A percentile compares a stretch with the other conserved stretches of the same genome.
Evolutionary conservation across 2,329 filamentous ascomycete species (phyloP).

Genomic region (Pseudogymnoascus sp.): DNA sequence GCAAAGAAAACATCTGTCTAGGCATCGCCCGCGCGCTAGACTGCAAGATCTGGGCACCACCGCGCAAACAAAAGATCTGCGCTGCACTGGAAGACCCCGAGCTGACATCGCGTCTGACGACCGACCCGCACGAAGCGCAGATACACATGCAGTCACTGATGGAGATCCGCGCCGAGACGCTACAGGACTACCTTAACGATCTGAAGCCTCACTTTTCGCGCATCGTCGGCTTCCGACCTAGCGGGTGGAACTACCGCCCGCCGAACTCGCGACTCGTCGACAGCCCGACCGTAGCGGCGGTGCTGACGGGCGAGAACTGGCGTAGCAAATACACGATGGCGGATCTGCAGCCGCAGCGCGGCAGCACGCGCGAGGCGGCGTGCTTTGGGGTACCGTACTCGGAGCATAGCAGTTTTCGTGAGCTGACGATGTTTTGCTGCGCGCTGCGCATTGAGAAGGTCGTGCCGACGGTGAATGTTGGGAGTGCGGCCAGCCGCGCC

Average conservation of each 20-base stretch:
- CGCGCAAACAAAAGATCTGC: conserved; percentile 77
- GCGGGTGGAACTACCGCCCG: conserved; percentile 87
- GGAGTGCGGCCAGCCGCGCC: conserved; percentile 47
- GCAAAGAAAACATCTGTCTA: conserved; percentile 91
- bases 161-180: conserved; percentile 84
- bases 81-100: conserved; percentile 79
- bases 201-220: conserved; percentile 77
- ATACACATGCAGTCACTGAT: conserved; percentile 97
- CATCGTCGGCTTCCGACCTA: conserved; percentile 84
- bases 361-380: conserved; percentile 71
- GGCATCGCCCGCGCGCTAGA: conserved; percentile 80
- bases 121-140: conserved; percentile 74
- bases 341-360: conserved; percentile 74
- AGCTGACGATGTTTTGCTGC: conserved; percentile 90
- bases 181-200: conserved; percentile 77
- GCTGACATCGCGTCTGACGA: conserved; percentile 67
- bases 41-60: conserved; percentile 82
- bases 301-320: conserved; percentile 60
- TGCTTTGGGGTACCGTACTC: conserved; percentile 94
- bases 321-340: conserved; percentile 61
- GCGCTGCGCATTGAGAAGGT: conserved; percentile 78
- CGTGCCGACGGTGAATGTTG: conserved; percentile 85
- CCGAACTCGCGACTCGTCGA: conserved; percentile 55
- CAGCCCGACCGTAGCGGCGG: conserved; percentile 54
- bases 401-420: conserved; percentile 90